phyloP scores from a whole-genome alignment of 257 asterid species.

The Anisodus acutangulus region DNA sequence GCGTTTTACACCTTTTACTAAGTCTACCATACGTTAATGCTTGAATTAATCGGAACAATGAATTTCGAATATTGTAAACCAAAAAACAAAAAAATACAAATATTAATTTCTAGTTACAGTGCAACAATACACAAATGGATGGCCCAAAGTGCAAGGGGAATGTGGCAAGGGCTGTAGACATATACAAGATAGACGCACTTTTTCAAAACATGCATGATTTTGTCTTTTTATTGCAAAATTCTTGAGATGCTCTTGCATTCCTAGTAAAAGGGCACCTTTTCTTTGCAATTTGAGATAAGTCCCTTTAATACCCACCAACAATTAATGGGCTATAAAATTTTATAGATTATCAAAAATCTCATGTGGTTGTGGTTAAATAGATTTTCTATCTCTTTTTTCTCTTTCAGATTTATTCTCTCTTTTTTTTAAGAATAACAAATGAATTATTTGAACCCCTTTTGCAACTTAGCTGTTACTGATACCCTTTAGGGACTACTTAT shows the following conservation, averaged over 20 bases:
- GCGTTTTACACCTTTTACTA: background rate
- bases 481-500: background rate
- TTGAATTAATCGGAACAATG: background rate
- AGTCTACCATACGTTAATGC: no score
- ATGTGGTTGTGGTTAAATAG: slow-evolving; percentile 25
- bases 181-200: slow-evolving; percentile 26
- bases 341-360: slow-evolving; percentile 23
- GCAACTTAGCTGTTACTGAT: background rate
- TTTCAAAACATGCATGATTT: slow-evolving; percentile 37
- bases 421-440: background rate
- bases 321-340: slow-evolving; percentile 39
- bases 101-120: background rate
- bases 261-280: slow-evolving; percentile 37
- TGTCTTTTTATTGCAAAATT: slow-evolving; percentile 45
- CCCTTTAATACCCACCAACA: slow-evolving; percentile 44
- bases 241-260: slow-evolving; percentile 37
- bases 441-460: slow-evolving; percentile 8
- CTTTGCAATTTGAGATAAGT: slow-evolving; percentile 40
- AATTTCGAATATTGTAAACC: background rate
- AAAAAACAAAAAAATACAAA: no score
- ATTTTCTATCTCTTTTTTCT: background rate
- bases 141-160: slow-evolving; percentile 28
- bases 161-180: slow-evolving; percentile 12
- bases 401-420: background rate
- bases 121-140: slow-evolving; percentile 17